These are phyloP conservation scores for Rhodotorula sp. DNA, from an alignment of 1,284 basidiomycete genomes.

Conservation along the genomic window DNA sequence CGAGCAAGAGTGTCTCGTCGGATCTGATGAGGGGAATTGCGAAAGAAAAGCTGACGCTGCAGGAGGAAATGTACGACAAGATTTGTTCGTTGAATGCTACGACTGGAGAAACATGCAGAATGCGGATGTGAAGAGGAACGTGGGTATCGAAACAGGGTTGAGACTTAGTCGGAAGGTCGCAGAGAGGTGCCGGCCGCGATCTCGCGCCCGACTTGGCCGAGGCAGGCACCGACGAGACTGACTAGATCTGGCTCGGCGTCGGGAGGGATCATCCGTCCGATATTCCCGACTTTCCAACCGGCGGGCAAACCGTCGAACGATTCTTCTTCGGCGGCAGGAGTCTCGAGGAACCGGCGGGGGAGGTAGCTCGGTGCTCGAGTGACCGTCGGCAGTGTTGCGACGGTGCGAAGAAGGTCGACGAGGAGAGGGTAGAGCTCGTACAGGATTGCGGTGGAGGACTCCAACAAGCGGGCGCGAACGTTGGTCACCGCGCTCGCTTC, in stretches of 20 bases:
- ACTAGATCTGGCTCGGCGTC: constrained; percentile 11
- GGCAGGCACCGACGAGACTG: constrained; percentile 9
- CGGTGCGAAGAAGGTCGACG: constrained; percentile 60
- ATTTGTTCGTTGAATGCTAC: background rate
- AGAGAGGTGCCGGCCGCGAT: constrained; percentile 17
- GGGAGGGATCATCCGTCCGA: background rate
- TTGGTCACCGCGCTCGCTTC: background rate
- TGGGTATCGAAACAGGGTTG: background rate
- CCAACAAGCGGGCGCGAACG: constrained; percentile 65
- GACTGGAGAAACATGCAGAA: background rate
- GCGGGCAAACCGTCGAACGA: constrained; percentile 18
- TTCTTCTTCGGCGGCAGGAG: background rate
- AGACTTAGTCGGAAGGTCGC: background rate
- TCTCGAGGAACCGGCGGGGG: background rate
- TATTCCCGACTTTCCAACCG: constrained; percentile 11
- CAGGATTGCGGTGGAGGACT: constrained; percentile 72
- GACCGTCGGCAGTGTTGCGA: constrained; percentile 9
- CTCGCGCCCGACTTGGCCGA: constrained; percentile 22
- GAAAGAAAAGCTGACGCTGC: too few species aligned
- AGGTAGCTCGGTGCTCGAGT: constrained; percentile 19
- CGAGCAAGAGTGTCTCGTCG: background rate
- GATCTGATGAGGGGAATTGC: background rate
- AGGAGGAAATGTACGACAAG: too few species aligned
- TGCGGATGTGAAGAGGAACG: background rate
- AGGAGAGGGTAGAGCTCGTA: constrained; percentile 79